Conservation (phyloP, 257 asterid genomes). For the Ocimum tenuiflorum region DNA sequence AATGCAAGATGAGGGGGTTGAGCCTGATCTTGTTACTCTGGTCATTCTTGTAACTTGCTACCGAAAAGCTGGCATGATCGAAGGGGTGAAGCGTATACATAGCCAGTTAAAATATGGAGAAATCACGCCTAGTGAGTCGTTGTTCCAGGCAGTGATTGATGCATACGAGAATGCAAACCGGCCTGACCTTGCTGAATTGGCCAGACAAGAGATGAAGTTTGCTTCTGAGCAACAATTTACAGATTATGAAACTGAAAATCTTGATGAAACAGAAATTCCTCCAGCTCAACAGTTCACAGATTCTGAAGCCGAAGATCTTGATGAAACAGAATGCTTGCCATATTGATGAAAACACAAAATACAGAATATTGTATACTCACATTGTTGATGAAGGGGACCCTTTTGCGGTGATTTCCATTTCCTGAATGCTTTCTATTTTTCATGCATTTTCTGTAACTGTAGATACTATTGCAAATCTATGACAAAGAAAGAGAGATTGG, state of each 20-base stretch:
- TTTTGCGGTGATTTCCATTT: conserved; percentile 49
- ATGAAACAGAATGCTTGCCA: background rate
- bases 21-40: conserved; percentile 70
- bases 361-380: too few species aligned
- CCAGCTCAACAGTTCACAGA: conserved; percentile 10
- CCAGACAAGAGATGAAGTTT: conserved; percentile 59
- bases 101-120: conserved; percentile 54
- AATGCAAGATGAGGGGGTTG: conserved; percentile 76
- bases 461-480: background rate
- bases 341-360: background rate
- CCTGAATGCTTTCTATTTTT: background rate
- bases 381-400: conserved; percentile 73
- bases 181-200: conserved; percentile 72
- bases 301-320: conserved; percentile 24
- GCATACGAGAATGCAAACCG: conserved; percentile 58
- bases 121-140: conserved; percentile 47
- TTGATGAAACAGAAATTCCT: conserved; percentile 22
- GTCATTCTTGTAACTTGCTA: conserved; percentile 69
- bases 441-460: background rate
- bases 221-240: conserved; percentile 31
- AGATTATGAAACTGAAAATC: conserved; percentile 42
- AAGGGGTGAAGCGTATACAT: conserved; percentile 75
- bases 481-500: conserved; percentile 8
- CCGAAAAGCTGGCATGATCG: conserved; percentile 79
- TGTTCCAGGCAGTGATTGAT: conserved; percentile 57